Base-by-base conservation (phyloP, 768 basidiomycete genomes). In the Suillus weaverae region DNA sequence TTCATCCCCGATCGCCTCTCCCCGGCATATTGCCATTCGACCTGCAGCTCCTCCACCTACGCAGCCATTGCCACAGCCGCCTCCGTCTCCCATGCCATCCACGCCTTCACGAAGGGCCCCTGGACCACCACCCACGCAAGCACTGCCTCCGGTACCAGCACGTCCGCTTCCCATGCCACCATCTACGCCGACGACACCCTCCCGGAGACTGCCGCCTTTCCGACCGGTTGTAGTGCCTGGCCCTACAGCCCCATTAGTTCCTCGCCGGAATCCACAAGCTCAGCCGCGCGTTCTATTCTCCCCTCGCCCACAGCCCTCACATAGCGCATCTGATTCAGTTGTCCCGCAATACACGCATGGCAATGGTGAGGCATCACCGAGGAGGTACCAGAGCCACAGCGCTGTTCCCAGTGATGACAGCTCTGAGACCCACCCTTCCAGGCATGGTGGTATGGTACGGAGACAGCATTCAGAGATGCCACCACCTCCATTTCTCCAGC, bases 31-130 rank as follows among this genome's bases (percentile, higher is more conserved):
- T 22, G 30, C 51, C 14, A 73, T 76, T 13, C 75, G 71, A 43
- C 75, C 76, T 0, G 74, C 71, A 16, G 68, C 69, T n/a, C 75
- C 75, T 20, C 75, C 75, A 5, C 75, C 75, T 3, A 74, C 71
- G 39, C 68, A 68, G 26, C 75, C 75, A 57, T 70, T 77, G 26
- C 74, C 74, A 46, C 76, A 69, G 30, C 73, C 57, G 11, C 75
- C 74, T 32, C 62, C 71, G 13, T 66, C 70, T 11, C 69, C 63
- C 54, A 30, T 64, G 26, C 61, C 67, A 2, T 67, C 65, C 20
- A 18, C 39, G 11, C 48, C 60, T 14, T 36, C 46, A 14, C 61
- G 51, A 43, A 66, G 56, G 39, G 22, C 59, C 13, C 56, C 38
- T 59, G 56, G 56, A 22, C 8, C 39, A 33, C 62, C 18, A 1